Evolutionary conservation across 169 alveolate species (phyloP), one percentile per base, ranked within the genome.

Genomic region (Cryptosporidium sp.): DNA sequence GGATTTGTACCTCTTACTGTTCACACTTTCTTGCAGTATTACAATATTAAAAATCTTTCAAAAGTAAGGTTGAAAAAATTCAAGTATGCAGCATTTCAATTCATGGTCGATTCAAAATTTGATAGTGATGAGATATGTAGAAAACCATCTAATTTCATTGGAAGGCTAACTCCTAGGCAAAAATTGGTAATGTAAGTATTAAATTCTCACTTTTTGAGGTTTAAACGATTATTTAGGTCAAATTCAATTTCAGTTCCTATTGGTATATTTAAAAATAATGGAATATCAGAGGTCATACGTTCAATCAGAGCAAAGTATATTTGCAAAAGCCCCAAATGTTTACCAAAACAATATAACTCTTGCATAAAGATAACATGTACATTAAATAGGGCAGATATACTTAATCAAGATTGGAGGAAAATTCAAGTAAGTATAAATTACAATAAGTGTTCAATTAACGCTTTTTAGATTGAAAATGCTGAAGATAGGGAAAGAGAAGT

Each of bases 31-130:
- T 29, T 80, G 8, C 89, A 80, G 23, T 62, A 29, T 62, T 80
- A 26, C 26, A 62, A 59, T 10, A 45, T 21, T 26, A 65, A 80
- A 80, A 80, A 41, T 18, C 69, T 2, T 16, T 26, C 50, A 14
- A 39, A 39, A 43, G 35, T 50, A 10, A 43, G 8, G n/a, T 23
- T 39, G 14, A 80, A 59, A 39, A 80, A 48, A 43, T 45, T 5
- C 21, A 80, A 80, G 21, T 80, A 59, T 80, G 65, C 89, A 21
- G 73, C 89, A 62, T 80, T 80, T 80, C 80, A 80, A 58, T 80
- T 80, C 16, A 58, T 43, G 35, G 75, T 80, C 3, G 80, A 80
- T 80, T 31, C 68, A 26, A 43, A 33, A 37, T 43, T 74, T 29
- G 62, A 65, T 14, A 41, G 4, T 16, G 89, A 80, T 62, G 59